Evolutionary conservation across 495 filamentous ascomycete species (phyloP).

Genomic region (Talaromyces proteolyticus): DNA sequence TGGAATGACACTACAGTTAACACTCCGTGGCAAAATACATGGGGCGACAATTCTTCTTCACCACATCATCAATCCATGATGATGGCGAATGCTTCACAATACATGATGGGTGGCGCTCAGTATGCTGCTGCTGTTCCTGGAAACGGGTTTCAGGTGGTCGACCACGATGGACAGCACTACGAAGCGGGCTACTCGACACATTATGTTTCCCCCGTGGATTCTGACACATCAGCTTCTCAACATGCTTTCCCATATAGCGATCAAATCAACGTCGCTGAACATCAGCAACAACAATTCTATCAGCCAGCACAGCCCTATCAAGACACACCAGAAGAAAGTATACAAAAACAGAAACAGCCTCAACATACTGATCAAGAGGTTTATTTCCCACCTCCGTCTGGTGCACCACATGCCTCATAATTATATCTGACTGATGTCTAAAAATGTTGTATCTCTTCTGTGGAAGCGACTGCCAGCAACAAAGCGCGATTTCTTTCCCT

Average conservation of each 20-base stretch:
- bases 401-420: not conserved
- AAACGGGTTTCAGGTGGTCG: conserved; percentile 3
- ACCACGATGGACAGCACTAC: conserved; percentile 3
- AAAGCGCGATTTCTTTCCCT: not conserved
- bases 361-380: not conserved
- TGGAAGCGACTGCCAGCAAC: not conserved
- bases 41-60: conserved; percentile 10
- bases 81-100: not conserved
- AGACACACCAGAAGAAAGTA: not conserved
- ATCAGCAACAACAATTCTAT: not conserved
- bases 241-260: conserved; percentile 2
- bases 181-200: conserved; percentile 8
- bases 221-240: not conserved
- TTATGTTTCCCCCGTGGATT: conserved; percentile 2
- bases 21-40: conserved; percentile 14
- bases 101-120: not conserved
- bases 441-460: not conserved
- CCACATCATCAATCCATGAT: not conserved
- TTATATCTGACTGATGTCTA: not conserved
- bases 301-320: not conserved
- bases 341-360: not conserved
- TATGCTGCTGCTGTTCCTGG: conserved; percentile 1
- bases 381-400: not conserved
- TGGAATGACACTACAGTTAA: conserved; percentile 22
- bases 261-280: not conserved